Conservation (phyloP, 2,329 filamentous ascomycete species). For the Microcyclospora pomicola region DNA sequence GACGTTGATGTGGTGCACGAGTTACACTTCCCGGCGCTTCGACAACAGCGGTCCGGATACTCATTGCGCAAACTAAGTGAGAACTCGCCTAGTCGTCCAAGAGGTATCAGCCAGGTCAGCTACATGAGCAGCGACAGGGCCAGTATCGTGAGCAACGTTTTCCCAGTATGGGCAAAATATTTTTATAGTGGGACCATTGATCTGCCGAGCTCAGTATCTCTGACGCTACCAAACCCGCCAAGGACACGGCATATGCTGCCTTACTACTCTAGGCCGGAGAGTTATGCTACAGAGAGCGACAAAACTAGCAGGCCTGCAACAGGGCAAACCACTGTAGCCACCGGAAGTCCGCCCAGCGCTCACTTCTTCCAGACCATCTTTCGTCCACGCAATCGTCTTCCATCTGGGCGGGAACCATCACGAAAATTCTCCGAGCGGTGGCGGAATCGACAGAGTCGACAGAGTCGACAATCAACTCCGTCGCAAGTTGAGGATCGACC, state of each 20-base stretch:
- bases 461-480: conserved; percentile 1
- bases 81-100: conserved; percentile 17
- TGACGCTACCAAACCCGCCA: conserved; percentile 10
- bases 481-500: conserved; percentile 3
- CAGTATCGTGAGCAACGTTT: conserved; percentile 18
- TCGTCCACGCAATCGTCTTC: conserved; percentile 18
- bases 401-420: not conserved
- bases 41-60: conserved; percentile 22
- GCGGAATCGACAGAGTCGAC: conserved; percentile 1
- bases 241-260: conserved; percentile 2
- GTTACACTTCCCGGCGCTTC: conserved; percentile 17
- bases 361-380: conserved; percentile 24
- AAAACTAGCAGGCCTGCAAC: conserved; percentile 20
- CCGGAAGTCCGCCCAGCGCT: conserved; percentile 17
- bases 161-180: conserved; percentile 24
- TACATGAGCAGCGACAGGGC: conserved; percentile 16
- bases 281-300: conserved; percentile 19
- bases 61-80: conserved; percentile 18
- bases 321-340: conserved; percentile 15
- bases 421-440: not conserved
- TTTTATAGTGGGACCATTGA: conserved; percentile 20
- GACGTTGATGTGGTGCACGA: conserved; percentile 22
- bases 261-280: conserved; percentile 12
- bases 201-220: conserved; percentile 18
- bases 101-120: conserved; percentile 18